Percentiles rank a stretch among this genome's conserved stretches.
Conservation (phyloP, 148 eudicot genomes). For the Fallopia convolvulus region DNA sequence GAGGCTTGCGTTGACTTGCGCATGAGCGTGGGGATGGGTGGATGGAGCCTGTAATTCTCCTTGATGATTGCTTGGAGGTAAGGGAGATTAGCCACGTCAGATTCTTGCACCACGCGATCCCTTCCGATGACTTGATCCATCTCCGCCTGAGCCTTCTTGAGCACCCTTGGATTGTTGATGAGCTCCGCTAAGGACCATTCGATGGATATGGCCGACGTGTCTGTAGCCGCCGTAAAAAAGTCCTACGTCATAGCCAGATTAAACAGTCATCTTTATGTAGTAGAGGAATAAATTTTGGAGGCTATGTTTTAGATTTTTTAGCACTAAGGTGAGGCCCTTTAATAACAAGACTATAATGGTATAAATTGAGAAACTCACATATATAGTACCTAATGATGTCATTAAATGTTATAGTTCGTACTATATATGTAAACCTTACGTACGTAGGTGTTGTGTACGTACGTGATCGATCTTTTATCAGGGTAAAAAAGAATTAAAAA, state of each 20-base stretch:
- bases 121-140: neutral
- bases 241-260: neutral
- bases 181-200: constrained; percentile 8
- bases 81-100: neutral
- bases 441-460: too few relatives aligned
- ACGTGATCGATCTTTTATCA: too few relatives aligned
- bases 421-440: too few relatives aligned
- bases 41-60: neutral
- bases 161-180: neutral
- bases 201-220: neutral
- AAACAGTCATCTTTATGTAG: too few relatives aligned
- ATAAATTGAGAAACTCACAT: too few relatives aligned
- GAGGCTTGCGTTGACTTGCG: neutral
- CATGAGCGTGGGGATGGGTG: neutral
- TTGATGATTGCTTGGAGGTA: neutral
- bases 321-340: too few relatives aligned
- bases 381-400: too few relatives aligned
- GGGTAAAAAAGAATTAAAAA: too few relatives aligned
- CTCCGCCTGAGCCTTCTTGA: constrained; percentile 4
- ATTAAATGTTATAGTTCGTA: too few relatives aligned
- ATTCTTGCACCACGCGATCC: neutral
- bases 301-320: too few relatives aligned
- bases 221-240: neutral
- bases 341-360: too few relatives aligned
- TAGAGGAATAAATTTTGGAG: too few relatives aligned